Base-by-base conservation (phyloP, 176 grass and related monocot genomes). In the Triticum timopheevii region DNA sequence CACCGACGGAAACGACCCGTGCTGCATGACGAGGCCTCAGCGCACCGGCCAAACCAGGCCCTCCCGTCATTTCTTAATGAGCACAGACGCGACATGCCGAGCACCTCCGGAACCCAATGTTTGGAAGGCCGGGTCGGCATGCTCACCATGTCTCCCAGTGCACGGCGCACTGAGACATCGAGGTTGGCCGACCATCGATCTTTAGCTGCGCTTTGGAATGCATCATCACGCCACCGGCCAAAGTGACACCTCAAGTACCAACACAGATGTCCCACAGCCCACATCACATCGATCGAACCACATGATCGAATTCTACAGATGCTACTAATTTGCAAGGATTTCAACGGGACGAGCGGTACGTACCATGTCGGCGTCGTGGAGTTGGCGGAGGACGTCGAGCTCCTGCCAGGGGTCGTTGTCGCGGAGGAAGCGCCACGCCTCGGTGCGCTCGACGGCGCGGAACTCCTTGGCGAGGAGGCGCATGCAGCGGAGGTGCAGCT, bases 401-500 rank as follows among this genome's bases (percentile, higher is more conserved):
- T 97, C 93, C 56, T 87, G 95, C 88, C 87, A 97, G 1, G 95
- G 95, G 78, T 97, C 95, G 77, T 97, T 80, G n/a, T 89, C 82
- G 81, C 91, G 91, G 13, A 95, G 78, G 84, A 97, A 97, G 0
- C 86, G 85, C 95, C 95, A 97, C 0, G 93, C 93, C 87, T 97
- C 95, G 16, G 95, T 95, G 12, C 80, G 65, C 86, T 95, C 80
- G 12, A 95, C 91, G 52, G 93, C 87, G 20, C 40, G 45, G 80
- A 97, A 97, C 85, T 95, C 87, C 77, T 95, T 93, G 80, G 91
- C 87, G 1, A 95, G 61, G 20, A 97, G 80, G 65, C 68, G 84
- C 65, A 91, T 17, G 87, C 95, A 93, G 0, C 91, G 95, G 8
- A 97, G 89, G 75, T 91, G 79, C 59, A 97, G 86, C 59, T 84